phyloP scores from a whole-genome alignment of 805 yeast species.

The Candida boidinii region DNA sequence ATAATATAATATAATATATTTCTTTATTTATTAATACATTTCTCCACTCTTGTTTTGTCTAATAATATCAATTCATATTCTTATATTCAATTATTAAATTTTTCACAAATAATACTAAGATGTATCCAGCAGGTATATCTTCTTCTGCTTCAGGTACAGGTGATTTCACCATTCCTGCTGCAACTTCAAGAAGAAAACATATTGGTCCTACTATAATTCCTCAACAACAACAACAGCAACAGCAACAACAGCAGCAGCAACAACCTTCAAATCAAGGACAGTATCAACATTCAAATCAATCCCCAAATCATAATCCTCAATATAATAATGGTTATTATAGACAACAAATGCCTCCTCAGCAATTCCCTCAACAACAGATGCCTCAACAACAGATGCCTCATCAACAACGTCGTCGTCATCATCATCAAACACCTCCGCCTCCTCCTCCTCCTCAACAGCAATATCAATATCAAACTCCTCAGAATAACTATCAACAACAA shows the following conservation, averaged over 20 bases:
- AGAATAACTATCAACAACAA: slow-evolving; percentile 1
- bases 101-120: too few species aligned
- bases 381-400: slow-evolving; percentile 1
- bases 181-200: too few species aligned
- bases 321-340: too few species aligned
- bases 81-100: too few species aligned
- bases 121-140: too few species aligned
- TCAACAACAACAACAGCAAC: slow-evolving; percentile 1
- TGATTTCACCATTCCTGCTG: too few species aligned
- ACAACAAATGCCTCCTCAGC: background rate
- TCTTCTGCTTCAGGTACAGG: too few species aligned
- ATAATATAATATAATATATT: too few species aligned
- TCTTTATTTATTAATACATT: too few species aligned
- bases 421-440: slow-evolving; percentile 1
- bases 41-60: too few species aligned
- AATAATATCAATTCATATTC: too few species aligned
- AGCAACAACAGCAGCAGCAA: slow-evolving; percentile 3
- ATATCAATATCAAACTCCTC: background rate
- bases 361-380: slow-evolving; percentile 1
- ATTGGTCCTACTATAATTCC: too few species aligned
- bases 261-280: slow-evolving; percentile 1
- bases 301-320: background rate
- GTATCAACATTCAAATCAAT: slow-evolving; percentile 1
- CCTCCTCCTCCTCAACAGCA: background rate
- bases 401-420: slow-evolving; percentile 1